Base-by-base conservation (phyloP, 805 yeast species). In the Wickerhamiella dianesei region DNA sequence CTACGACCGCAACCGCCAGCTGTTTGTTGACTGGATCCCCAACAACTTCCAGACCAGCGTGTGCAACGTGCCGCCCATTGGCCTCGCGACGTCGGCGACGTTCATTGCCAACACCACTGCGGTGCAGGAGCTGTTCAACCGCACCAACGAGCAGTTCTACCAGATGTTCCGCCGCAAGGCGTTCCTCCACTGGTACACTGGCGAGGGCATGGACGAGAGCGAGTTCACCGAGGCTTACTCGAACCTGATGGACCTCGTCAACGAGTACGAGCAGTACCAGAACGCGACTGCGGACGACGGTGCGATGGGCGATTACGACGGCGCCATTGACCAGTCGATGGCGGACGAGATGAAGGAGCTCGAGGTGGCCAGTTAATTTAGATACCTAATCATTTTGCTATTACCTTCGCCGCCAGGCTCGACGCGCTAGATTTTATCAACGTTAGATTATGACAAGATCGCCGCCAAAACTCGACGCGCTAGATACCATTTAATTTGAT, bases 11-110 rank as follows among this genome's bases (percentile, higher is more conserved):
- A 82, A 85, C 67, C 73, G 86, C 20, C 77, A 80, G 50, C 79
- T 82, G 65, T 87, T 87, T 60, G 96, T 87, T 46, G 95, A 86
- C 66, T 87, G 95, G 95, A 87, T 87, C 68, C 95, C 96, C 59
- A 84, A 84, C 67, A 87, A 87, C 62, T 94, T 87, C 55, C 95
- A 87, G 71, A 82, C 95, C 35, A 87, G 96, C 43, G 85, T 87
- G 48, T 87, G 96, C 68, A 78, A 88, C 19, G 92, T 85, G 50
- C 83, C 96, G 36, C 95, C 95, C 57, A 76, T 74, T 65, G 89
- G 74, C 59, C 72, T 81, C 58, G 88, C 82, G 61, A 84, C 83
- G 84, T 71, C 94, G 49, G 96, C 95, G 41, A 87, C 96, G 12
- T 86, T 86, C 61, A 80, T 87, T 58, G 95, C 94, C 61, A 87